Evolutionary conservation across 2,329 filamentous ascomycete genomes (phyloP).

Genomic region (Scytalidium sp.): DNA sequence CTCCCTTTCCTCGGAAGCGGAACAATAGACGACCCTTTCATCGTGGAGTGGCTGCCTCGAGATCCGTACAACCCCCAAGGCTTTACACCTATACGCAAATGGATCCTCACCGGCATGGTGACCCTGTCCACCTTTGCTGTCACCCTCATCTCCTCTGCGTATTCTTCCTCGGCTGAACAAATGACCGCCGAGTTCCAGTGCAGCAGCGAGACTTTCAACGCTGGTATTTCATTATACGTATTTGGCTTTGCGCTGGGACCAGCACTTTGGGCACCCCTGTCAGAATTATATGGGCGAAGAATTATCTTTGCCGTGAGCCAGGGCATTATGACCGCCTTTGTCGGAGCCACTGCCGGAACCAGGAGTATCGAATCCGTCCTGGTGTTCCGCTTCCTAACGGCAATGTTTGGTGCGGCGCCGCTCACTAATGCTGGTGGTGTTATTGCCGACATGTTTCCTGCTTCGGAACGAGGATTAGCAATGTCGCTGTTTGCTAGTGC

Average conservation of each 20-base stretch:
- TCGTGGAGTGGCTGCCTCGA: constrained; percentile 38
- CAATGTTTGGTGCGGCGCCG: constrained; percentile 54
- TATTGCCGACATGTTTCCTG: constrained; percentile 58
- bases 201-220: background rate
- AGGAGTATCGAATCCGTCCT: constrained; percentile 56
- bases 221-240: constrained; percentile 39
- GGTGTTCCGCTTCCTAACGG: constrained; percentile 64
- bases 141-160: constrained; percentile 38
- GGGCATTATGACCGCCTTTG: constrained; percentile 55
- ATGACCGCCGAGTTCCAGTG: constrained; percentile 33
- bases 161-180: constrained; percentile 34
- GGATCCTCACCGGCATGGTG: constrained; percentile 34
- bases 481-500: constrained; percentile 61
- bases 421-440: constrained; percentile 57
- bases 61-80: constrained; percentile 39
- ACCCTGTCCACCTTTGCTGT: constrained; percentile 38
- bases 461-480: constrained; percentile 49
- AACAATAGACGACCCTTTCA: constrained; percentile 37
- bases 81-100: constrained; percentile 32
- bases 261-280: constrained; percentile 31
- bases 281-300: constrained; percentile 55
- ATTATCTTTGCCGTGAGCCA: constrained; percentile 56
- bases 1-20: constrained; percentile 33
- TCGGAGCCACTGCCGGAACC: constrained; percentile 52
- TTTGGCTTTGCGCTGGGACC: constrained; percentile 38